A percentile compares a stretch with the other conserved stretches of the same genome.
Evolutionary conservation across 108 stramenopile species (phyloP).

Genomic region (Cyclotella atomus): DNA sequence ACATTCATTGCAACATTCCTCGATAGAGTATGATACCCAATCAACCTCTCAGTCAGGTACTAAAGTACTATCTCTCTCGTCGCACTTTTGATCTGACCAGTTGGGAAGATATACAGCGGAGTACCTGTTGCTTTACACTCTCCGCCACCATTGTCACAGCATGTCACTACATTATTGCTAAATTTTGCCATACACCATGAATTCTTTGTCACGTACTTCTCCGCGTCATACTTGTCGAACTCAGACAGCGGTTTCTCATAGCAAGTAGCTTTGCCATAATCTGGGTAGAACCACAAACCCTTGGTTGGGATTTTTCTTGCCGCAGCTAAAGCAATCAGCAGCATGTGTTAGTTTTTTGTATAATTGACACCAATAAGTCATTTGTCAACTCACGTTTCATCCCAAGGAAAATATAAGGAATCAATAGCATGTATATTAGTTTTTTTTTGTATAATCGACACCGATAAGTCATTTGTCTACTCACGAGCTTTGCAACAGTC

Average conservation of each 20-base stretch:
- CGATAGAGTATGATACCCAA: neutral
- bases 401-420: neutral
- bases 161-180: neutral
- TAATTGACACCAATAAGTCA: neutral
- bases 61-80: neutral
- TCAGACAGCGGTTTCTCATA: neutral
- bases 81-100: neutral
- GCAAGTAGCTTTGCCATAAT: neutral
- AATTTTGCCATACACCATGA: neutral
- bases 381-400: neutral
- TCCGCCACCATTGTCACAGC: neutral
- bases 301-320: neutral
- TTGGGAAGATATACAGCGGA: neutral
- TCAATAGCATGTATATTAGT: neutral
- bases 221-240: neutral
- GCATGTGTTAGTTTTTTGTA: too few species aligned
- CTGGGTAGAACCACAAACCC: neutral
- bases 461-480: neutral
- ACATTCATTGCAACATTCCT: neutral
- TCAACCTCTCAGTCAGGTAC: neutral
- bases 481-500: neutral
- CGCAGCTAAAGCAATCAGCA: neutral
- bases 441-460: too few species aligned
- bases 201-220: neutral
- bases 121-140: neutral